A percentile compares a stretch with the other conserved stretches of the same genome.
Conservation (phyloP, 352 stramenopile genomes). For the Phytophthora cactorum region DNA sequence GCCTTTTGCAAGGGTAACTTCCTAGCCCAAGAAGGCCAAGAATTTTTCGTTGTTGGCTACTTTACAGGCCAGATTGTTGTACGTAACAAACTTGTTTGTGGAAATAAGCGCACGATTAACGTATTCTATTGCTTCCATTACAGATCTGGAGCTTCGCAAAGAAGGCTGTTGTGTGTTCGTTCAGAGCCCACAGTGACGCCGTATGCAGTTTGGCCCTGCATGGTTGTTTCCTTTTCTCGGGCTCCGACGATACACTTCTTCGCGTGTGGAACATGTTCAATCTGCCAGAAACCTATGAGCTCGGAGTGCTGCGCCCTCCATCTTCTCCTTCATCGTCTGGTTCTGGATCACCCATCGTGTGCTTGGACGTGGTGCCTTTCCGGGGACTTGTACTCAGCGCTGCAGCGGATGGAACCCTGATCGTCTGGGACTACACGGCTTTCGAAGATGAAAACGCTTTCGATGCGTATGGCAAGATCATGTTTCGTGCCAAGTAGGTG, state of each 20-base stretch:
- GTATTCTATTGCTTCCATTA: neutral
- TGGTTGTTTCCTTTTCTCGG: conserved; percentile 80
- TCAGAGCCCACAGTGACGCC: conserved; percentile 62
- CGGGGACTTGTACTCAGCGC: conserved; percentile 53
- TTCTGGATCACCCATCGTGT: conserved; percentile 54
- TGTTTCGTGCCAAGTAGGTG: conserved; percentile 50
- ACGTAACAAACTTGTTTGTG: conserved; percentile 3
- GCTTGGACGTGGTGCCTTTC: conserved; percentile 49
- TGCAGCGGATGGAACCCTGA: conserved; percentile 57
- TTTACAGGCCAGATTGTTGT: conserved; percentile 58
- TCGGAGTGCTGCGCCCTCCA: conserved; percentile 54
- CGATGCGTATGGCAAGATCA: conserved; percentile 52
- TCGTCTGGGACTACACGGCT: conserved; percentile 66
- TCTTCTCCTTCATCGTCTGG: conserved; percentile 40
- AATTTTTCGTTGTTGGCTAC: conserved; percentile 67
- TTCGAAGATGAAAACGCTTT: conserved; percentile 50
- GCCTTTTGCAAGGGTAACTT: conserved; percentile 60
- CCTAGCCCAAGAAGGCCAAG: conserved; percentile 41
- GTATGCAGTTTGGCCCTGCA: conserved; percentile 62
- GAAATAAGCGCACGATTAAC: neutral
- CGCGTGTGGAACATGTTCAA: conserved; percentile 75
- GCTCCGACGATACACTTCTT: conserved; percentile 68
- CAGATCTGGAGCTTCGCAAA: conserved; percentile 70
- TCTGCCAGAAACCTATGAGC: conserved; percentile 54
- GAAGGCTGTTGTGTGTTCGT: conserved; percentile 43